A percentile compares a stretch with the other conserved stretches of the same genome.
Evolutionary conservation across 169 alveolate genomes (phyloP).

Genomic region (Plasmodium coatneyi): DNA sequence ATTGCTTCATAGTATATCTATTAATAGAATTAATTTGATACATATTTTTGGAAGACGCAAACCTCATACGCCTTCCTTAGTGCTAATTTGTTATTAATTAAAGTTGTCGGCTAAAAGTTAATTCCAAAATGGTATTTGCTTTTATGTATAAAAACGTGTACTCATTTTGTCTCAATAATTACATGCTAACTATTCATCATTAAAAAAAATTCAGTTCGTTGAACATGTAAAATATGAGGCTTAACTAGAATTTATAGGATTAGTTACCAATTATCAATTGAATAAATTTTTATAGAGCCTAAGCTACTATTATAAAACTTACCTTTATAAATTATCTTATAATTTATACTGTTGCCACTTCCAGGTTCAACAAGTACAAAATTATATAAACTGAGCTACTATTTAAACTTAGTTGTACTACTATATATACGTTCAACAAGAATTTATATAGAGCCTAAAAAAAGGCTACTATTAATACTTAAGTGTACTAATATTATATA

Average conservation of each 20-base stretch:
- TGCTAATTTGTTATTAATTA: neutral
- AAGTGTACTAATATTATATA: neutral
- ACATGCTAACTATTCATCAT: neutral
- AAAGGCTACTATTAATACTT: neutral
- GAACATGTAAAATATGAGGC: neutral
- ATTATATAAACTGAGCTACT: neutral
- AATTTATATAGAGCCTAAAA: too few relatives aligned
- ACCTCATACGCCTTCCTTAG: neutral
- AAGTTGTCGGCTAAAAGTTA: neutral
- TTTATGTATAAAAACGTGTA: too few relatives aligned
- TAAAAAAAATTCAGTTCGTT: neutral
- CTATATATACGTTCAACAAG: neutral
- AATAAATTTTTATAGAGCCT: neutral
- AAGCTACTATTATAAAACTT: neutral
- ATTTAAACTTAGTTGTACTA: neutral
- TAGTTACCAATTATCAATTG: neutral
- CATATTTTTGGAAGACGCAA: too few relatives aligned
- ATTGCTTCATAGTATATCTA: too few relatives aligned
- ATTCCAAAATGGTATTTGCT: neutral
- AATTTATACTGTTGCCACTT: neutral
- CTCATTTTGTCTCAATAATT: neutral
- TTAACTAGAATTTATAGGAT: neutral
- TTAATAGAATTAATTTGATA: too few relatives aligned
- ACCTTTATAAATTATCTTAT: too few relatives aligned
- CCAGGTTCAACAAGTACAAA: neutral